Percentiles rank a stretch among this genome's conserved stretches.
Evolutionary conservation across 192 early-diverging fungal genomes (phyloP).

Genomic region (Anaeromyces robustus): DNA sequence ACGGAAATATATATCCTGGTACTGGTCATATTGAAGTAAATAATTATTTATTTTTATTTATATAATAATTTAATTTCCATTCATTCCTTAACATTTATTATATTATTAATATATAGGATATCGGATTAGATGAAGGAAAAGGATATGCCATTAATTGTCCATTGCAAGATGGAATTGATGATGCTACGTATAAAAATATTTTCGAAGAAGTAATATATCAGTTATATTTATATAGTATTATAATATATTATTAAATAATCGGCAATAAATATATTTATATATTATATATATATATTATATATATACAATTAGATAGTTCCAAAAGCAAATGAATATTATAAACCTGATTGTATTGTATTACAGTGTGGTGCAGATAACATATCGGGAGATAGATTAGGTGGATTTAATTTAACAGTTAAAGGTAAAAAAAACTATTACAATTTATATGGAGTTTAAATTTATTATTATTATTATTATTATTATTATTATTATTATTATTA

Average conservation of each 20-base stretch:
- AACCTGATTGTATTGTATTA: constrained; percentile 76
- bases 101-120: too few species aligned
- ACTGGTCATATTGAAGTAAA: neutral
- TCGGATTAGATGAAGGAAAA: neutral
- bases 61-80: too few species aligned
- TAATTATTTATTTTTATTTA: neutral
- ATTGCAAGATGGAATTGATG: constrained; percentile 33
- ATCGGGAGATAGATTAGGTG: constrained; percentile 81
- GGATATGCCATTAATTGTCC: neutral
- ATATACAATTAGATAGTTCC: neutral
- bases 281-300: too few species aligned
- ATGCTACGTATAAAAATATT: constrained; percentile 75
- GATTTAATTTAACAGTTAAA: constrained; percentile 83
- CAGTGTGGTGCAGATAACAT: constrained; percentile 96
- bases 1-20: neutral
- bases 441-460: too few species aligned
- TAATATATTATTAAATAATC: too few species aligned
- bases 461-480: too few species aligned
- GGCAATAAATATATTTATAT: too few species aligned
- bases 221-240: constrained; percentile 68
- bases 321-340: constrained; percentile 53
- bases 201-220: constrained; percentile 78
- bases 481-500: too few species aligned
- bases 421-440: neutral
- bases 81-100: too few species aligned